Evolutionary conservation across 805 yeast species (phyloP).

Genomic region (Diddensiella transvaalensis): DNA sequence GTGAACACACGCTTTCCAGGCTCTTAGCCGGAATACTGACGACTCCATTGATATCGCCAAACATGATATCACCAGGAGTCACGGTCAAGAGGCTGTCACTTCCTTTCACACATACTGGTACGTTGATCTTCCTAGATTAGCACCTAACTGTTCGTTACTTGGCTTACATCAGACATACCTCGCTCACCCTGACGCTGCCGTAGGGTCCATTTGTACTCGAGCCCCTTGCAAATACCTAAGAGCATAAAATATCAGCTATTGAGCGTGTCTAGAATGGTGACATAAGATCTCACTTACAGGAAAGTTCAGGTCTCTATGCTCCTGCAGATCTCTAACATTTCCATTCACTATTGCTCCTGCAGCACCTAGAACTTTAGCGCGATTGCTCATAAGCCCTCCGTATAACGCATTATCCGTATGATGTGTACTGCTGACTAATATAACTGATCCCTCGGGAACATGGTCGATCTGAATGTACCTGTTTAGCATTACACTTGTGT

Average conservation of each 20-base stretch:
- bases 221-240: slow-evolving; percentile 46
- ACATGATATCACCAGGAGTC: slow-evolving; percentile 64
- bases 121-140: too few relatives aligned
- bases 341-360: slow-evolving; percentile 41
- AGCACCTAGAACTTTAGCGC: slow-evolving; percentile 9
- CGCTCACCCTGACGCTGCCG: slow-evolving; percentile 71
- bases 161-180: too few relatives aligned
- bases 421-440: slow-evolving; percentile 62
- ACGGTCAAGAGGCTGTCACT: slow-evolving; percentile 33
- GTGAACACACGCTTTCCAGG: slow-evolving; percentile 29
- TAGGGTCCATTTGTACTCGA: slow-evolving; percentile 74
- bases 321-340: slow-evolving; percentile 11
- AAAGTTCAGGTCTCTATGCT: slow-evolving; percentile 44
- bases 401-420: slow-evolving; percentile 69
- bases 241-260: too few relatives aligned
- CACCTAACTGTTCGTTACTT: too few relatives aligned
- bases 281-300: too few relatives aligned
- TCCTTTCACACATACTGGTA: neutral
- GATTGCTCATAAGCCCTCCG: slow-evolving; percentile 76
- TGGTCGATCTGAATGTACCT: slow-evolving; percentile 53
- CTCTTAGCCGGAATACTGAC: slow-evolving; percentile 46
- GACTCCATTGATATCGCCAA: slow-evolving; percentile 81
- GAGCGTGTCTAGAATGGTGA: too few relatives aligned
- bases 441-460: slow-evolving; percentile 58
- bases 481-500: neutral